Evolutionary conservation across 2,329 filamentous ascomycete genomes (phyloP).

Genomic region (Venturiaceae sp.): DNA sequence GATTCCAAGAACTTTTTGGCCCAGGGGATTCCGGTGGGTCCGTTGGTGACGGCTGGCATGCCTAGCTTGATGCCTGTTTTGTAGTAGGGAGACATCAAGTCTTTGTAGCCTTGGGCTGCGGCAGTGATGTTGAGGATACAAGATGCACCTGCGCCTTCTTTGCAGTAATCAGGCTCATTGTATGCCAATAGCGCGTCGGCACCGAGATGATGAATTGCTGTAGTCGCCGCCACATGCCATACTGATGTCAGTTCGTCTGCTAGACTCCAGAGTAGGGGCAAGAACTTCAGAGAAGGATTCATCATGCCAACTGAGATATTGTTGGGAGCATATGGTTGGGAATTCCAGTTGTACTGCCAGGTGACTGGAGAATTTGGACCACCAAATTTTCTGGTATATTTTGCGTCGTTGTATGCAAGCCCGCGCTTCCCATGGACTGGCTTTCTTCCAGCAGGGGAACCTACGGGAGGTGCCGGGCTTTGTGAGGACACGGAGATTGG

Average conservation of each 20-base stretch:
- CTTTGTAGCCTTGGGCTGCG: background rate
- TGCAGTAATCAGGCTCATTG: conserved; percentile 6
- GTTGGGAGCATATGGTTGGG: background rate
- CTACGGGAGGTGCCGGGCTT: too few relatives aligned
- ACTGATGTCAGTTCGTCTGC: background rate
- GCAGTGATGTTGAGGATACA: background rate
- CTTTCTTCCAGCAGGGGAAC: background rate
- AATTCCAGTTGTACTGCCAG: conserved; percentile 8
- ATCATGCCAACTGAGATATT: background rate
- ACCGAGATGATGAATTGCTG: background rate
- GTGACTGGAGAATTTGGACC: background rate
- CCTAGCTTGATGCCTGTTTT: background rate
- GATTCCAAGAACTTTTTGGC: background rate
- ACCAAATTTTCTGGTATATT: background rate
- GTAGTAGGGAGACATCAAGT: background rate
- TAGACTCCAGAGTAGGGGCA: conserved; percentile 1
- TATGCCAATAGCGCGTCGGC: conserved; percentile 1
- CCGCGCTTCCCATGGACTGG: conserved; percentile 6
- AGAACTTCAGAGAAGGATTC: background rate
- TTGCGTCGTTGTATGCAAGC: conserved; percentile 1
- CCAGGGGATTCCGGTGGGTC: background rate
- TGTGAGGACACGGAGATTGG: too few relatives aligned
- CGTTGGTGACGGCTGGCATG: conserved; percentile 3
- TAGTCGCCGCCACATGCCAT: background rate
- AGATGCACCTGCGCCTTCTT: background rate